Evolutionary conservation across 371 early-diverging fungal species (phyloP), one percentile per base, ranked within the genome.

Genomic region (Mucor racemosus): DNA sequence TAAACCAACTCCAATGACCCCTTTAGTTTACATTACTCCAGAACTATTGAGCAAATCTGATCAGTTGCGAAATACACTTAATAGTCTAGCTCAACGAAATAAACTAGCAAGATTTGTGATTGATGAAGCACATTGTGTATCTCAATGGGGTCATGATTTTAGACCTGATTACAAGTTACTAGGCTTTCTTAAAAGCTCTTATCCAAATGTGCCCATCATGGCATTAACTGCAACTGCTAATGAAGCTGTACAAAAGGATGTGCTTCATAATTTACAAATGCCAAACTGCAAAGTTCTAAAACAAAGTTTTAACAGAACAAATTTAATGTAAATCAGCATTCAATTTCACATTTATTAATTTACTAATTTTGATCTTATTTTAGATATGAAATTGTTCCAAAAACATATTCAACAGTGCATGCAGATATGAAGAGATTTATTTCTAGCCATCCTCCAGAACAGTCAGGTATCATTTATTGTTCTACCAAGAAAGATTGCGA

Each of bases 171-270:
- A 94, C 72, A 94, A 92, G 73, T 80, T 87, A 36, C 69, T 95
- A 13, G 90, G 92, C 2, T 72, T 66, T 7, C 80, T 94, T 48
- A 88, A 90, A 69, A 31, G 65, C 7, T 65, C 71, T 14, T 98
- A 88, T 72, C 92, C 92, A 0, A 78, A 85, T 8, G 88, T 99
- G 0, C 99, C 99, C 0, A 88, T 99, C 36, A 98, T 99, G 90
- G 99, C 99, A 26, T 82, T 99, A 36, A 99, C 99, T 0, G 99
- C 99, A 3, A 99, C 99, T 0, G 99, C 99, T 7, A 99, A 97
- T 67, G 86, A 86, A 39, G 90, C 93, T 67, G 99, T 99, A 1
- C 91, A 94, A 66, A 76, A 87, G 76, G 94, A 94, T 66, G 82
- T 92, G 1, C 66, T 90, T 10, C 70, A 77, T 53, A 86, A 89